Conservation (phyloP, 2,329 filamentous ascomycete genomes). For the Ophiosphaerella narmari region DNA sequence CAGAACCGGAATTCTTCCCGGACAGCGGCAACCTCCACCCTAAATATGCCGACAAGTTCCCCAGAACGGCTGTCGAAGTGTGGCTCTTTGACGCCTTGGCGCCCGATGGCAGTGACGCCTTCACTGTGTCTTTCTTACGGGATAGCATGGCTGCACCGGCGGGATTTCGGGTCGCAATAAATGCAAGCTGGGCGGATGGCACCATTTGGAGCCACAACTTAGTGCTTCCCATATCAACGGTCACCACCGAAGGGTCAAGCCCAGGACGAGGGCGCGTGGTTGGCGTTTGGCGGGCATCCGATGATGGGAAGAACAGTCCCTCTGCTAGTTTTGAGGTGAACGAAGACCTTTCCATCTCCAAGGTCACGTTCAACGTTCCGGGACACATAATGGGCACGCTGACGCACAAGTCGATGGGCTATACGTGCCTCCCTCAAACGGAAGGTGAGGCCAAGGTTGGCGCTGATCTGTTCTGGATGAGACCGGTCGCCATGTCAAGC, state of each 20-base stretch:
- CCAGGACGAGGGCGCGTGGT: not conserved
- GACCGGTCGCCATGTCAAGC: conserved; percentile 3
- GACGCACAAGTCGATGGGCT: conserved; percentile 3
- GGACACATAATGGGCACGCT: conserved; percentile 3
- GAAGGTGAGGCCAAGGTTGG: conserved; percentile 2
- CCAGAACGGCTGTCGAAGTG: conserved; percentile 5
- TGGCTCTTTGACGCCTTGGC: conserved; percentile 7
- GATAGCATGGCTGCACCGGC: conserved; percentile 2
- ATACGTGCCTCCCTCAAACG: conserved; percentile 2
- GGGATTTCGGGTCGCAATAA: conserved; percentile 4
- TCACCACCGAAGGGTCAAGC: conserved; percentile 1
- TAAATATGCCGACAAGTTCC: conserved; percentile 6
- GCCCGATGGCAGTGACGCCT: conserved; percentile 3
- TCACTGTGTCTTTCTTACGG: conserved; percentile 6
- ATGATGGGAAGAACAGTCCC: conserved; percentile 1
- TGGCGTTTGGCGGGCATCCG: conserved; percentile 3
- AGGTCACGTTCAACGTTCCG: conserved; percentile 8
- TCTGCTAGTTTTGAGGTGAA: conserved; percentile 3
- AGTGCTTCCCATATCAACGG: conserved; percentile 2
- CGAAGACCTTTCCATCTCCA: conserved; percentile 3
- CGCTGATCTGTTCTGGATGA: conserved; percentile 5
- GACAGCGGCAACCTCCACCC: conserved; percentile 6
- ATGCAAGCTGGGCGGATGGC: conserved; percentile 6
- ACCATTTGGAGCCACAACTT: conserved; percentile 4
- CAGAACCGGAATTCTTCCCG: conserved; percentile 4